Evolutionary conservation across 2,329 filamentous ascomycete species (phyloP).

Genomic region (Pyrenophora graminea): DNA sequence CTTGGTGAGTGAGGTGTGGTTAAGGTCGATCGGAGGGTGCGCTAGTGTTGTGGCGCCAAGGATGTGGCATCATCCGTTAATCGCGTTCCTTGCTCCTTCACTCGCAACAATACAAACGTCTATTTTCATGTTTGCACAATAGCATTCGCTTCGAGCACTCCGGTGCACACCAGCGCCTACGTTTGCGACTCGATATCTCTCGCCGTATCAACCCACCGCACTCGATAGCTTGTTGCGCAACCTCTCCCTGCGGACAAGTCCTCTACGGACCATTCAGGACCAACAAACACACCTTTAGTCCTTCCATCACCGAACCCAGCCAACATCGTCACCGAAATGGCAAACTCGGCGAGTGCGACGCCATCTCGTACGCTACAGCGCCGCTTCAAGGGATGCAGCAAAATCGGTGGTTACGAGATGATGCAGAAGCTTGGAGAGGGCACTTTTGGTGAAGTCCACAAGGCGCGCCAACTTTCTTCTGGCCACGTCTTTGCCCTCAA

Average conservation of each 20-base stretch:
- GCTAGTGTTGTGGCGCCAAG: slow-evolving; percentile 26
- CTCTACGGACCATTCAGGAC: slow-evolving; percentile 24
- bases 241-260: slow-evolving; percentile 6
- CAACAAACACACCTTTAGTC: slow-evolving; percentile 1
- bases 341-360: slow-evolving; percentile 30
- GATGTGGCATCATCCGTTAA: slow-evolving; percentile 17
- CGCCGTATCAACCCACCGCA: slow-evolving; percentile 13
- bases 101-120: slow-evolving; percentile 7
- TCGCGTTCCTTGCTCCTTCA: slow-evolving; percentile 27
- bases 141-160: slow-evolving; percentile 15
- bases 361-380: slow-evolving; percentile 57
- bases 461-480: slow-evolving; percentile 76
- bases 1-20: slow-evolving; percentile 29
- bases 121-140: slow-evolving; percentile 23
- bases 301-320: neutral
- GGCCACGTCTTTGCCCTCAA: slow-evolving; percentile 84
- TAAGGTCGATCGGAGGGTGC: slow-evolving; percentile 23
- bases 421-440: slow-evolving; percentile 87
- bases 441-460: slow-evolving; percentile 95
- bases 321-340: slow-evolving; percentile 19
- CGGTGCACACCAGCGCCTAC: slow-evolving; percentile 30
- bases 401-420: slow-evolving; percentile 78
- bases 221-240: slow-evolving; percentile 16
- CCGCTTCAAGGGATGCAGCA: slow-evolving; percentile 82
- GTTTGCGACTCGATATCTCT: slow-evolving; percentile 13